A percentile compares a stretch with the other conserved stretches of the same genome.
phyloP scores from a whole-genome alignment of 192 early-diverging fungal genomes.

The Entrophospora sp. region DNA sequence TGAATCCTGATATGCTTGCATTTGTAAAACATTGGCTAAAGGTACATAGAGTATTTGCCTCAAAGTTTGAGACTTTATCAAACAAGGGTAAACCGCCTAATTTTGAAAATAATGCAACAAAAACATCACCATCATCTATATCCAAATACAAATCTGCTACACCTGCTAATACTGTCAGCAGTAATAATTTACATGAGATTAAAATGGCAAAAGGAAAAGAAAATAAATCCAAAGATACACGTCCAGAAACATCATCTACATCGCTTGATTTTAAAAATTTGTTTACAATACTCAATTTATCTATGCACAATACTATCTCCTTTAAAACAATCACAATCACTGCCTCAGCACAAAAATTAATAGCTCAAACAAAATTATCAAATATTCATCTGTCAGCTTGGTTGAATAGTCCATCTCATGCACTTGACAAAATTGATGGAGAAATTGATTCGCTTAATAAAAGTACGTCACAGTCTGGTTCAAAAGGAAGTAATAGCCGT shows the following conservation, averaged over 20 bases:
- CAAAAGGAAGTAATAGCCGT: conserved; percentile 17
- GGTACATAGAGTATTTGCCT: conserved; percentile 44
- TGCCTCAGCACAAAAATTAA: conserved; percentile 38
- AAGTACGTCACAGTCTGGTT: conserved; percentile 28
- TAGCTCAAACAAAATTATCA: conserved; percentile 28
- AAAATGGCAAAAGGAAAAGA: not conserved
- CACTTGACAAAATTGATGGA: conserved; percentile 22
- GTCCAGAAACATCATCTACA: not conserved
- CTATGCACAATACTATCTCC: conserved; percentile 34
- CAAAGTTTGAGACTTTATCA: conserved; percentile 28
- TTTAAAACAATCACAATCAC: conserved; percentile 36
- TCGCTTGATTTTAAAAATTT: conserved; percentile 19
- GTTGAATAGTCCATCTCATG: conserved; percentile 31
- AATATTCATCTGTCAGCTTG: conserved; percentile 38
- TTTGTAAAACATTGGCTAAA: conserved; percentile 47
- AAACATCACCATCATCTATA: too few species aligned
- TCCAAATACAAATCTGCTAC: conserved; percentile 8
- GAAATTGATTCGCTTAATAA: conserved; percentile 28
- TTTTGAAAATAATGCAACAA: too few species aligned
- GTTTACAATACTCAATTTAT: conserved; percentile 34
- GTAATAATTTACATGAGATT: conserved; percentile 21
- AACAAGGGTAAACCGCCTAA: too few species aligned
- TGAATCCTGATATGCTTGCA: conserved; percentile 44
- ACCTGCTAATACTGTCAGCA: too few species aligned
- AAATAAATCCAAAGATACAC: conserved; percentile 9